Evolutionary conservation across 306 rosid species (phyloP).

Genomic region (Vigna nakashimae): DNA sequence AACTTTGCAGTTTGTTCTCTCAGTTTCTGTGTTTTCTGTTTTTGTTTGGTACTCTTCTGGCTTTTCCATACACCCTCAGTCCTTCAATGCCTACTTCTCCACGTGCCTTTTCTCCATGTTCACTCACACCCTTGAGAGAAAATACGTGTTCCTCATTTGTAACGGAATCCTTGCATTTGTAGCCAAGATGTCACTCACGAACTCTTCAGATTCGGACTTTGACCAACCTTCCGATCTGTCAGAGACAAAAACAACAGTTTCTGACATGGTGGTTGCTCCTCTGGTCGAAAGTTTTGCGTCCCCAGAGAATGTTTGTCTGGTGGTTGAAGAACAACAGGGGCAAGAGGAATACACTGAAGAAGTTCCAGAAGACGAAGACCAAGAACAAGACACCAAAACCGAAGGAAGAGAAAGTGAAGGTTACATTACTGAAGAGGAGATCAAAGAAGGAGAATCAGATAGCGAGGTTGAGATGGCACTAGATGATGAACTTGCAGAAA

Average conservation of each 20-base stretch:
- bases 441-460: conserved; percentile 51
- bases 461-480: conserved; percentile 48
- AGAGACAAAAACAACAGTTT: conserved; percentile 23
- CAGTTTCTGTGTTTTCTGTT: conserved; percentile 52
- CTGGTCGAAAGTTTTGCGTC: background rate
- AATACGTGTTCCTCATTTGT: conserved; percentile 74
- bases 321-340: conserved; percentile 25
- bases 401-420: conserved; percentile 29
- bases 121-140: conserved; percentile 65
- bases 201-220: conserved; percentile 14
- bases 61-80: conserved; percentile 52
- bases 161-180: conserved; percentile 74
- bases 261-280: conserved; percentile 28
- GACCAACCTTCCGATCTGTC: conserved; percentile 32
- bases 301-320: background rate
- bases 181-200: conserved; percentile 48
- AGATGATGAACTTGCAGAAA: conserved; percentile 35
- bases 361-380: conserved; percentile 36
- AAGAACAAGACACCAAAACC: conserved; percentile 19
- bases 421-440: conserved; percentile 23
- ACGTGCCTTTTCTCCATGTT: conserved; percentile 58
- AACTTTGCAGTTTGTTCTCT: conserved; percentile 44
- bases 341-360: conserved; percentile 30
- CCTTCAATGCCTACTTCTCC: conserved; percentile 61
- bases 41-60: conserved; percentile 52